Evolutionary conservation across 2,329 filamentous ascomycete species (phyloP), one percentile per base, ranked within the genome.

Genomic region (Tetracladium maxilliforme): DNA sequence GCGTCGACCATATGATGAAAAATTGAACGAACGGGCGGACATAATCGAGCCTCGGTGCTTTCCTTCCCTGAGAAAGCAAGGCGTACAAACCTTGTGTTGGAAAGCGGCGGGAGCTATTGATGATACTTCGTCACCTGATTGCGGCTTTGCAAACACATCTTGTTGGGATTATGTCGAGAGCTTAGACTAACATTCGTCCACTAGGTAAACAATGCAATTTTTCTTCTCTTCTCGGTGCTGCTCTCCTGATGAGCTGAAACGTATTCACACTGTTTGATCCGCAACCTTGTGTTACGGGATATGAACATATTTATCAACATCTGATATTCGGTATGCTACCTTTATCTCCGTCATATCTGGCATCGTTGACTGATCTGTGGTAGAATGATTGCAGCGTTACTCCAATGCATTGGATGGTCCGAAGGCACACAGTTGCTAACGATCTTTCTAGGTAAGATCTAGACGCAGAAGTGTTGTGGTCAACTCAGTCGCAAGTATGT

Each of bases 21-120:
- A 41, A 46, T 52, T 54, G 49, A 54, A 52, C 50, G 50, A 52
- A 52, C 50, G 49, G 50, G 50, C 50, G 50, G 50, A 51, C 50
- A 54, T 46, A 52, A 45, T 48, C 37, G 37, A 40, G 40, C 45
- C 40, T 41, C 42, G 38, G 37, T 32, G 40, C 34, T 37, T 43
- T 45, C 33, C 35, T 37, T 35, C 40, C 40, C 39, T 39, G 31
- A 45, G n/a, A 49, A 47, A 45, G 36, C 44, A 45, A 42, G 40
- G 42, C 46, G 47, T 51, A 51, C 48, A 52, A 51, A 44, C 40
- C 44, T 45, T 45, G 44, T 44, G 38, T 34, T 41, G 39, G 39
- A 14, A 38, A 29, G 38, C 39, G 25, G 27, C 39, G 41, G 44
- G 42, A 45, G 39, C 45, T 45, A 38, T 47, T 54, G 50, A 48